Percentiles rank a stretch among this genome's conserved stretches.
Evolutionary conservation across 192 early-diverging fungal genomes (phyloP).

Genomic region (Funneliformis geosporum): DNA sequence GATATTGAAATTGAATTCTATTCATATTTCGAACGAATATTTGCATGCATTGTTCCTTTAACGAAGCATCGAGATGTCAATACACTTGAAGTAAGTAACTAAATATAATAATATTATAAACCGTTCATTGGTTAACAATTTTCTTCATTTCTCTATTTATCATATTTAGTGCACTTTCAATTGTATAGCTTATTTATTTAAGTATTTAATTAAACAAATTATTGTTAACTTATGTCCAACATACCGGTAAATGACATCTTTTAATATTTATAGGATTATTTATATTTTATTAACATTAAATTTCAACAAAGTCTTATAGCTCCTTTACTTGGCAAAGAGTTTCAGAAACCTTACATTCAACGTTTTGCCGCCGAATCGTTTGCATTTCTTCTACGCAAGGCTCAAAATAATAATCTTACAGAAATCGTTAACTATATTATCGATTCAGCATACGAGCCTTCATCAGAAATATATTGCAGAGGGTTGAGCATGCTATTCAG

Average conservation of each 20-base stretch:
- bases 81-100: conserved; percentile 67
- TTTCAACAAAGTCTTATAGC: conserved; percentile 57
- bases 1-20: conserved; percentile 94
- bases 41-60: conserved; percentile 64
- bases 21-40: conserved; percentile 71
- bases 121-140: neutral
- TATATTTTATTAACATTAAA: neutral
- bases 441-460: conserved; percentile 46
- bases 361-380: conserved; percentile 91
- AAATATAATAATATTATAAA: neutral
- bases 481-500: conserved; percentile 81
- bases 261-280: neutral
- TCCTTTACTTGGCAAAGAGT: conserved; percentile 67
- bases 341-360: conserved; percentile 74
- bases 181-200: conserved; percentile 89
- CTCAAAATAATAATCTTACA: conserved; percentile 59
- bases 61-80: conserved; percentile 69
- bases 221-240: conserved; percentile 68
- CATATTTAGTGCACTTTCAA: conserved; percentile 72
- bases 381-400: conserved; percentile 85
- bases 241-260: conserved; percentile 50
- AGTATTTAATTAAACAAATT: conserved; percentile 77
- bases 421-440: conserved; percentile 66
- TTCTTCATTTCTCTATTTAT: neutral
- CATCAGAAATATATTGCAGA: conserved; percentile 60